Evolutionary conservation across 768 basidiomycete genomes (phyloP).

Genomic region (Suillus subaureus): DNA sequence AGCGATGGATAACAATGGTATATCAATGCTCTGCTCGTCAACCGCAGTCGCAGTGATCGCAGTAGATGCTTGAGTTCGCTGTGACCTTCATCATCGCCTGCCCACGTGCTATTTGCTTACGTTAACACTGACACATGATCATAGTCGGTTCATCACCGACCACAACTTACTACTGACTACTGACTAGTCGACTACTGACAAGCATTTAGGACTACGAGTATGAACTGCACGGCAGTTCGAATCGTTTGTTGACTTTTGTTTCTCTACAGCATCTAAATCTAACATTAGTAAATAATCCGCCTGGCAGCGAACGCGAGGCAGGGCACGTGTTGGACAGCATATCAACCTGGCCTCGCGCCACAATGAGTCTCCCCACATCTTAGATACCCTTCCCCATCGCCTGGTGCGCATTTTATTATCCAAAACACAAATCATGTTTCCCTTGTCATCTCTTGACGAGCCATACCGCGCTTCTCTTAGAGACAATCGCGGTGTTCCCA

Average conservation of each 20-base stretch:
- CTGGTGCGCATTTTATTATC: slow-evolving; percentile 23
- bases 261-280: slow-evolving; percentile 16
- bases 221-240: not conserved
- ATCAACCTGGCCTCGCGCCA: slow-evolving; percentile 22
- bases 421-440: slow-evolving; percentile 27
- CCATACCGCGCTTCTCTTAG: slow-evolving; percentile 28
- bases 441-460: slow-evolving; percentile 36
- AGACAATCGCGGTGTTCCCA: slow-evolving; percentile 35
- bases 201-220: not conserved
- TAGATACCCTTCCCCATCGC: slow-evolving; percentile 23
- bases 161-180: not conserved
- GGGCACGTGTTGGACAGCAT: slow-evolving; percentile 32
- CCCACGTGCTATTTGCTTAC: slow-evolving; percentile 30
- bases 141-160: not conserved
- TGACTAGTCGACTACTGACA: not conserved
- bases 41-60: slow-evolving; percentile 15
- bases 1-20: slow-evolving; percentile 6
- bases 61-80: not conserved
- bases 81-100: slow-evolving; percentile 1
- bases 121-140: slow-evolving; percentile 14
- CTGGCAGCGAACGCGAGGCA: slow-evolving; percentile 30
- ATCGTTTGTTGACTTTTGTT: slow-evolving; percentile 7
- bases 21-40: slow-evolving; percentile 2
- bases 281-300: slow-evolving; percentile 32
- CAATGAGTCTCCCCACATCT: slow-evolving; percentile 17